These are phyloP conservation scores for Colletotrichum destructivum DNA, from an alignment of 2,329 filamentous ascomycete genomes.

Conservation along the genomic window DNA sequence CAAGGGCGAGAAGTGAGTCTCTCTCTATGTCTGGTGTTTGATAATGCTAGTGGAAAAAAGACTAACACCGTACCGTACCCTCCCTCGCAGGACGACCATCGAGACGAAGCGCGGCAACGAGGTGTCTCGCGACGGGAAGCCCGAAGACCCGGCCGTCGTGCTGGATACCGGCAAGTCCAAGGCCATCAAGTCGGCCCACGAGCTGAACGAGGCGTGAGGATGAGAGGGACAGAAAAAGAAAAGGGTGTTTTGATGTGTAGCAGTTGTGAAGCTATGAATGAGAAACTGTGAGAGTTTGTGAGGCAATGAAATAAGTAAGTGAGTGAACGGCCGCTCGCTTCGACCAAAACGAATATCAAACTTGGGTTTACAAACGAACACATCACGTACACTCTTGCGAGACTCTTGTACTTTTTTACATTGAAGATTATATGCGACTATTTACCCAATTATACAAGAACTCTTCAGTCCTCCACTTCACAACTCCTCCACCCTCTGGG, in stretches of 20 bases:
- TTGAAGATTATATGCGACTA: background rate
- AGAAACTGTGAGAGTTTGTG: no score
- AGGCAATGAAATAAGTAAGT: no score
- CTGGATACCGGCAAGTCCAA: slow-evolving; percentile 57
- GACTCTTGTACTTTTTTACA: no score
- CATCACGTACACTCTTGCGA: no score
- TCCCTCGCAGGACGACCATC: slow-evolving; percentile 54
- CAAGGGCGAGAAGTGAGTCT: slow-evolving; percentile 57
- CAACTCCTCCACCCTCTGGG: slow-evolving; percentile 27
- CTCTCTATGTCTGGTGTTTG: no score
- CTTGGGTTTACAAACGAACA: no score
- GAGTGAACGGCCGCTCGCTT: no score
- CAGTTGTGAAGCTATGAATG: no score
- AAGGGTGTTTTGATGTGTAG: no score
- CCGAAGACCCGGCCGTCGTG: slow-evolving; percentile 60
- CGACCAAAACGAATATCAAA: no score
- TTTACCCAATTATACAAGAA: background rate
- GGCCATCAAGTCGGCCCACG: slow-evolving; percentile 58
- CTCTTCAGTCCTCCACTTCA: background rate
- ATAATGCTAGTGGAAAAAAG: background rate
- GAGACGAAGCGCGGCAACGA: slow-evolving; percentile 59
- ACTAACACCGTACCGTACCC: background rate
- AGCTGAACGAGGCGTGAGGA: slow-evolving; percentile 51
- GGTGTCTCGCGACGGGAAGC: slow-evolving; percentile 56
- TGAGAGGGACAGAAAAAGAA: background rate